Evolutionary conservation across 148 eudicot species (phyloP).

Genomic region (Simmondsia chinensis): DNA sequence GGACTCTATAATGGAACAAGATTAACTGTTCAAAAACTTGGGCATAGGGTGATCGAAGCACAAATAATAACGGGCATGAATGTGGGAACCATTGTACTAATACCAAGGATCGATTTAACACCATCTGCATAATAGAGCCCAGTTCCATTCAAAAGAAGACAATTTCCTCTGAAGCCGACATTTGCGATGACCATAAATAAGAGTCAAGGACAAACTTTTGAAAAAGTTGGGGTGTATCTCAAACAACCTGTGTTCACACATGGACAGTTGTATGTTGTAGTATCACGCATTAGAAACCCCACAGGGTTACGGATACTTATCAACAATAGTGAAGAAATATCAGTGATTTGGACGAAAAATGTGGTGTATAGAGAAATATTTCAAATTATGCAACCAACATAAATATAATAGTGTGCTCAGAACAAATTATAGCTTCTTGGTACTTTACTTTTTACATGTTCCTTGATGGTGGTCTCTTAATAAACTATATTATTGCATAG

Average conservation of each 20-base stretch:
- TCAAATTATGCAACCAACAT: neutral
- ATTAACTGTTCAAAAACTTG: neutral
- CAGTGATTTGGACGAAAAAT: neutral
- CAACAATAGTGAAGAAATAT: too few species aligned
- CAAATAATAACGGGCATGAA: neutral
- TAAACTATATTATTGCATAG: too few species aligned
- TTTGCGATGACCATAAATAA: conserved; percentile 10
- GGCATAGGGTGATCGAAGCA: neutral
- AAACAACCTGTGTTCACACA: conserved; percentile 8
- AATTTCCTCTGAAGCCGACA: conserved; percentile 1
- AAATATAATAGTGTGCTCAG: too few species aligned
- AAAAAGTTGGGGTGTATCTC: conserved; percentile 5
- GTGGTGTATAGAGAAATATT: conserved; percentile 9
- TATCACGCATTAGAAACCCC: neutral
- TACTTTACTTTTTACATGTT: too few species aligned
- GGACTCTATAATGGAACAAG: conserved; percentile 7
- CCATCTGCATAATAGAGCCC: neutral
- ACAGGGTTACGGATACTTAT: neutral
- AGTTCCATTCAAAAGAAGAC: neutral
- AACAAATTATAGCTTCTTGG: too few species aligned
- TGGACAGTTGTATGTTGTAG: conserved; percentile 5
- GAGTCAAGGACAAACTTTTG: conserved; percentile 10
- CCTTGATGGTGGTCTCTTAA: too few species aligned
- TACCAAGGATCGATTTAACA: conserved; percentile 4
- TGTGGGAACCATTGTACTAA: neutral